These are phyloP conservation scores for Ramalina intermedia DNA, from an alignment of 495 filamentous ascomycete genomes.

Conservation along the genomic window DNA sequence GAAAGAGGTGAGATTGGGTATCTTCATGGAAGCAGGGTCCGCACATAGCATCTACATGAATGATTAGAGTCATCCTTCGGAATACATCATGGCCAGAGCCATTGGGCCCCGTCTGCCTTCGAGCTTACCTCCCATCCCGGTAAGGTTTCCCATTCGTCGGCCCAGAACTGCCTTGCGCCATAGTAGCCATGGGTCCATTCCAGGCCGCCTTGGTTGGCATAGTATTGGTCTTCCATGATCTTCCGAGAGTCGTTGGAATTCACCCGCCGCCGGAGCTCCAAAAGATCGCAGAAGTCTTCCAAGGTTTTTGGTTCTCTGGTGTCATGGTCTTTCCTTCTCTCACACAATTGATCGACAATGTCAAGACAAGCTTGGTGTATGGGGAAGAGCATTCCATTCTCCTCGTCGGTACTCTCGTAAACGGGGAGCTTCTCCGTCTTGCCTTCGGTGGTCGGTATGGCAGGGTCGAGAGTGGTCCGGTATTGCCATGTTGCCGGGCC, in stretches of 20 bases:
- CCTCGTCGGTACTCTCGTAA: not conserved
- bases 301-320: not conserved
- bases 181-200: conserved; percentile 1
- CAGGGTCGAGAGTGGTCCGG: not conserved
- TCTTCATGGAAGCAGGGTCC: not conserved
- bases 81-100: not conserved
- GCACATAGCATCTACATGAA: not conserved
- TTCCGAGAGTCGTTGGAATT: not conserved
- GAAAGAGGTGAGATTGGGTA: not conserved
- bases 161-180: conserved; percentile 1
- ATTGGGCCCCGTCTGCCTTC: not conserved
- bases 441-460: not conserved
- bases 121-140: conserved; percentile 2
- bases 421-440: not conserved
- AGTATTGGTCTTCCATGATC: not conserved
- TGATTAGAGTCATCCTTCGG: not conserved
- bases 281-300: not conserved
- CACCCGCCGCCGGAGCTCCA: not conserved
- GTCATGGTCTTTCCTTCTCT: not conserved
- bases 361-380: not conserved
- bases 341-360: not conserved
- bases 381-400: conserved; percentile 1
- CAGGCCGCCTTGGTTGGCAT: not conserved
- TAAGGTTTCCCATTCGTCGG: conserved; percentile 1
- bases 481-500: not conserved